phyloP scores from a whole-genome alignment of 371 early-diverging fungal genomes.

The Mortierella sp. region DNA sequence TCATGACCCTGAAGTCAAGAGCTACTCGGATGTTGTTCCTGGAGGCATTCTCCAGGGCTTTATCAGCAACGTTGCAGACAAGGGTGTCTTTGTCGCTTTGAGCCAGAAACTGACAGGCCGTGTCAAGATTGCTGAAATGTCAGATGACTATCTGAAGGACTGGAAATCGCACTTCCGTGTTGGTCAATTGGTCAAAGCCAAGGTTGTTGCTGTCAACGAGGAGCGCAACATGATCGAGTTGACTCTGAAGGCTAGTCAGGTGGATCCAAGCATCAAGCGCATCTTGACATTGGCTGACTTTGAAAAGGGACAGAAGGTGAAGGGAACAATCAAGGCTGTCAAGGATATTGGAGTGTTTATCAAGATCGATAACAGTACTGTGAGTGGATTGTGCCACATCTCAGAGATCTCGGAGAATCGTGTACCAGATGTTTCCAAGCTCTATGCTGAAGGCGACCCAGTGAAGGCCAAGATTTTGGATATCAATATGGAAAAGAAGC shows the following conservation, averaged over 20 bases:
- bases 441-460: conserved; percentile 78
- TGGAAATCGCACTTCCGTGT: conserved; percentile 76
- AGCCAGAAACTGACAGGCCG: conserved; percentile 74
- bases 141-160: conserved; percentile 87
- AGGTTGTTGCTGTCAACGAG: conserved; percentile 64
- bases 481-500: conserved; percentile 69
- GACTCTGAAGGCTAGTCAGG: conserved; percentile 64
- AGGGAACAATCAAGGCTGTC: conserved; percentile 73
- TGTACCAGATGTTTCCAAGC: conserved; percentile 54
- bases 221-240: conserved; percentile 53
- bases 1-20: conserved; percentile 58
- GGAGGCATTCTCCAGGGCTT: conserved; percentile 78
- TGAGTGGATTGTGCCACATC: conserved; percentile 79
- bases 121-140: conserved; percentile 88
- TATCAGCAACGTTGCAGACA: conserved; percentile 74
- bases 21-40: conserved; percentile 57
- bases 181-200: conserved; percentile 81
- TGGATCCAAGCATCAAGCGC: conserved; percentile 71
- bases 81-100: conserved; percentile 82
- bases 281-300: conserved; percentile 60
- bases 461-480: conserved; percentile 78
- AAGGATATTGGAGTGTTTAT: conserved; percentile 79
- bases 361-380: conserved; percentile 66
- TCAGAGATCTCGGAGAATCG: conserved; percentile 70
- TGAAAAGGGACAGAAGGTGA: conserved; percentile 69